Evolutionary conservation across 768 basidiomycete species (phyloP), one percentile per base, ranked within the genome.

Genomic region (Leccinum arenicola): DNA sequence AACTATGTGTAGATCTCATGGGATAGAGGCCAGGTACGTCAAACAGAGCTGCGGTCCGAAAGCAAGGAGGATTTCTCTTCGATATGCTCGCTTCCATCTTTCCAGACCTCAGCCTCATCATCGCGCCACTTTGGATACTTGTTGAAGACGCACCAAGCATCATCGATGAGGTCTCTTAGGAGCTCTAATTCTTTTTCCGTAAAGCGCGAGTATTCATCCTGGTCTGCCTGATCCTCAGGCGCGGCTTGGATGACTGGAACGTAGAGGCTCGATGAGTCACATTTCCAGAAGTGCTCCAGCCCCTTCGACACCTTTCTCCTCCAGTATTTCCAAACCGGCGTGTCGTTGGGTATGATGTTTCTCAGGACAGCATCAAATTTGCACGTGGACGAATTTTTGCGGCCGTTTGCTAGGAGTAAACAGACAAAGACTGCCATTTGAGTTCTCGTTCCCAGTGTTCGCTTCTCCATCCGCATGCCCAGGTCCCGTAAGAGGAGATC

Each of bases 391-490:
- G 54, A 52, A 7, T 56, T 14, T 45, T 4, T 9, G 27, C 10
- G 52, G 10, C 60, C 47, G 2, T 72, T 31, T 36, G 56, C 63
- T 4, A 73, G 50, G n/a, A 52, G 19, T 19, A 71, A 23, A 25
- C 70, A 73, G 23, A 62, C 55, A 10, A 71, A 66, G 50, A 73
- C 70, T 12, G 70, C 63, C 69, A 70, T 70, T 47, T 71, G 70
- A 4, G 68, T 67, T 61, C 65, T 65, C 40, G 70, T 72, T 12
- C 70, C 61, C 8, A 65, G 35, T 6, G 6, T 45, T 38, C 56
- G 47, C 25, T 67, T 71, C 40, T 63, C 61, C 58, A 53, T 52
- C 17, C 3, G 33, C 17, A 19, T 33, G 10, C 54, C 47, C 23
- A 70, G 66, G 21, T 50, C 21, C 14, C 23, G 31, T 31, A 47